A percentile compares a stretch with the other conserved stretches of the same genome.
Evolutionary conservation across 495 filamentous ascomycete species (phyloP).

Genomic region (Elaphomyces granulatus): DNA sequence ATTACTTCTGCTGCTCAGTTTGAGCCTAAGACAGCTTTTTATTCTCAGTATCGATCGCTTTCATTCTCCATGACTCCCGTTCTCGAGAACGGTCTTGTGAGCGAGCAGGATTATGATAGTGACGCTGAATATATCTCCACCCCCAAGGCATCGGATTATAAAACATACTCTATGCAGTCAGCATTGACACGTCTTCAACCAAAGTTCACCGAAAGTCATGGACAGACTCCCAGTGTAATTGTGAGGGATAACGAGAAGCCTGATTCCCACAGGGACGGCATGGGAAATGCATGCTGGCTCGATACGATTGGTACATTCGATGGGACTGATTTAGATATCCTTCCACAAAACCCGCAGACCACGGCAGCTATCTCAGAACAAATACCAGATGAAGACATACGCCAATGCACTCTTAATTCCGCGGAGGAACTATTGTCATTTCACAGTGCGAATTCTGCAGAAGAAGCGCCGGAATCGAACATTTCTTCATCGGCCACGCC

Average conservation of each 20-base stretch:
- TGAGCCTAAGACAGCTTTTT: slow-evolving; percentile 2
- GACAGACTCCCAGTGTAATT: neutral
- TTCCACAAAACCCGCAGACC: neutral
- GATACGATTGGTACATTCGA: neutral
- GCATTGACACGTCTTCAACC: neutral
- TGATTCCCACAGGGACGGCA: neutral
- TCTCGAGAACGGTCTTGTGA: slow-evolving; percentile 23
- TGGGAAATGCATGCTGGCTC: neutral
- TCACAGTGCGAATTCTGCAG: too few relatives aligned
- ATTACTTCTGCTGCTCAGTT: slow-evolving; percentile 6
- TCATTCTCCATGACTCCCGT: slow-evolving; percentile 10
- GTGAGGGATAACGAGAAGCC: neutral
- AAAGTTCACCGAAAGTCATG: neutral
- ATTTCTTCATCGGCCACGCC: neutral
- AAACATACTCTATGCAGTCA: neutral
- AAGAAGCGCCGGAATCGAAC: too few relatives aligned
- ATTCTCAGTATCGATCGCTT: slow-evolving; percentile 4
- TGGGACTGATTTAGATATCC: neutral
- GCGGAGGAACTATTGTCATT: too few relatives aligned
- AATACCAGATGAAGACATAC: too few relatives aligned
- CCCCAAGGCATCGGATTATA: slow-evolving; percentile 7
- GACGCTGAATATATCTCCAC: slow-evolving; percentile 29
- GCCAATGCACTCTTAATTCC: too few relatives aligned
- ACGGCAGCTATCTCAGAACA: too few relatives aligned
- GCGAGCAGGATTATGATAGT: slow-evolving; percentile 31